Evolutionary conservation across 1,284 basidiomycete species (phyloP), one percentile per base, ranked within the genome.

Genomic region (Sphaerobolus stellatus): DNA sequence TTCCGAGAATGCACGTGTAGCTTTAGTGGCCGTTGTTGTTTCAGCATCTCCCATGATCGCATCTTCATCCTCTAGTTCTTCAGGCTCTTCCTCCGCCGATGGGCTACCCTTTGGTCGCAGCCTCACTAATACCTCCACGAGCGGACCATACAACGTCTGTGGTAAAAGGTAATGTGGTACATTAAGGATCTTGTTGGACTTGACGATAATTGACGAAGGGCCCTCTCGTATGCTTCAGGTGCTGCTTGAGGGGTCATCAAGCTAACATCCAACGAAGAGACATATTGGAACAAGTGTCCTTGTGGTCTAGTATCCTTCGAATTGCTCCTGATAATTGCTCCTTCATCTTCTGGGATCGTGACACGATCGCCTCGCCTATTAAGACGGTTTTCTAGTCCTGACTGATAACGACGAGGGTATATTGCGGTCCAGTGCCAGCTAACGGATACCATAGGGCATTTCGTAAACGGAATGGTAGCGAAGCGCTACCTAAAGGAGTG

Each of bases 161-260:
- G 93, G 92, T 62, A 92, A 78, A 47, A 92, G 79, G 71, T 94
- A 89, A 28, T 88, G 82, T 4, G 93, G 88, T 3, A 79, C 81
- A 58, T 87, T 82, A 64, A 94, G 90, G 43, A 87, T 71, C 54
- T 73, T 72, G 28, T 33, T 34, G 20, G 45, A 6, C 27, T 54
- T 54, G 25, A 43, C 5, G 20, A 22, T 18, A 29, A 13, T 33
- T 9, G 48, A 18, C 18, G 29, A 22, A 47, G 40, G 40, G 33
- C 45, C 18, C 2, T 44, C 52, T 27, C 33, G 33, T 34, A 18
- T 25, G 43, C 24, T n/a, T 24, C 30, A 20, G 41, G 18, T 13
- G 33, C 28, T 27, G 36, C 36, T 60, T 27, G 62, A 48, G 16
- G 60, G 50, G 5, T 22, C 22, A 27, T 14, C n/a, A 7, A n/a